Evolutionary conservation across 331 rosid species (phyloP).

Genomic region (Pyracantha coccinea): DNA sequence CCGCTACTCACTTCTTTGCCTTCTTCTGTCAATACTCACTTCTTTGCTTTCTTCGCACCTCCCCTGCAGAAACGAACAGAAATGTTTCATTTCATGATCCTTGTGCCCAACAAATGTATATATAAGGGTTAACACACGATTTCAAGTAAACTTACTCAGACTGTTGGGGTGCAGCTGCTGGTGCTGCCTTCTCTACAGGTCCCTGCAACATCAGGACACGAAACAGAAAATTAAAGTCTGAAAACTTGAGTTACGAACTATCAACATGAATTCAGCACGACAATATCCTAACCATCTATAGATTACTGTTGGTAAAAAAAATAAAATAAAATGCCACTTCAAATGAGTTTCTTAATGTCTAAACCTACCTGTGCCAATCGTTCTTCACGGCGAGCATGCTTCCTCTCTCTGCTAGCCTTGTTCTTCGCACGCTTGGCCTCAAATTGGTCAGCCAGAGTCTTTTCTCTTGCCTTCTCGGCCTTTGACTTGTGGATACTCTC

Average conservation of each 20-base stretch:
- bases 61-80: conserved; percentile 14
- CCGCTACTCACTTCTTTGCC: conserved; percentile 22
- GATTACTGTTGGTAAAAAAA: too few relatives aligned
- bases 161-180: conserved; percentile 16
- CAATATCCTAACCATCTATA: background rate
- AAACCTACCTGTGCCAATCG: conserved; percentile 34
- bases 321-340: background rate
- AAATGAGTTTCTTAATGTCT: background rate
- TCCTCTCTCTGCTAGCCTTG: conserved; percentile 50
- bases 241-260: too few relatives aligned
- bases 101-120: background rate
- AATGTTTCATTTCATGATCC: background rate
- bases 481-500: conserved; percentile 57
- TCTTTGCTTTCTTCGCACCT: conserved; percentile 28
- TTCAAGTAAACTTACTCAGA: conserved; percentile 15
- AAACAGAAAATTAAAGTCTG: background rate
- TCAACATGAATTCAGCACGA: background rate
- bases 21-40: conserved; percentile 22
- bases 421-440: conserved; percentile 45
- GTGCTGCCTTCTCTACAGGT: conserved; percentile 31
- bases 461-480: conserved; percentile 57
- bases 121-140: background rate
- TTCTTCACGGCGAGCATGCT: conserved; percentile 38
- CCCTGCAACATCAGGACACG: conserved; percentile 17
- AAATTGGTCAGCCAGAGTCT: conserved; percentile 42